These are phyloP conservation scores for Eutypa lata DNA, from an alignment of 2,329 filamentous ascomycete species.

Conservation along the genomic window DNA sequence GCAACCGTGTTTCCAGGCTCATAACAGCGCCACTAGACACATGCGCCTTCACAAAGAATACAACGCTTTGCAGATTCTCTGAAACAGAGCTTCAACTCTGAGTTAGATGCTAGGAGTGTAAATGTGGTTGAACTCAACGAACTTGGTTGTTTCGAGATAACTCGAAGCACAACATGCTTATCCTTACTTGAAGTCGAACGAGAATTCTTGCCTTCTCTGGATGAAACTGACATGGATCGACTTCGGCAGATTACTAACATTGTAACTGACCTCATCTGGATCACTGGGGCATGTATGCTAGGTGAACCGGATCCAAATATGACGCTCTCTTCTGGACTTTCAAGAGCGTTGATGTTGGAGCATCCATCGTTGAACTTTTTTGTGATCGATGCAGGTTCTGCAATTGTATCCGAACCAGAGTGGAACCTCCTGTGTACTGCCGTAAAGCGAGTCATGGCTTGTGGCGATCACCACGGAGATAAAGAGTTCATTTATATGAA, in stretches of 20 bases:
- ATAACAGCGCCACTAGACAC: too few relatives aligned
- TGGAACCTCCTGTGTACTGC: background rate
- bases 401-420: background rate
- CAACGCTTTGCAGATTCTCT: too few relatives aligned
- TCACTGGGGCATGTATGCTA: constrained; percentile 12
- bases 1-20: too few relatives aligned
- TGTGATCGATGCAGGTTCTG: background rate
- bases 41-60: too few relatives aligned
- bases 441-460: background rate
- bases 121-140: background rate
- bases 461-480: constrained; percentile 8
- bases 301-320: constrained; percentile 5
- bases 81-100: too few relatives aligned
- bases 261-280: constrained; percentile 7
- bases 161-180: too few relatives aligned
- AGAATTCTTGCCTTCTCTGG: constrained; percentile 9
- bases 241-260: constrained; percentile 7
- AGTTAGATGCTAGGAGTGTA: too few relatives aligned
- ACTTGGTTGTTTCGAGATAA: too few relatives aligned
- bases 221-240: background rate
- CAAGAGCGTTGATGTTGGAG: constrained; percentile 7
- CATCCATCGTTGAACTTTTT: constrained; percentile 1
- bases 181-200: constrained; percentile 7
- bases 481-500: constrained; percentile 11
- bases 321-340: constrained; percentile 6